Conservation (phyloP, 371 early-diverging fungal genomes). For the Umbelopsis sp. region DNA sequence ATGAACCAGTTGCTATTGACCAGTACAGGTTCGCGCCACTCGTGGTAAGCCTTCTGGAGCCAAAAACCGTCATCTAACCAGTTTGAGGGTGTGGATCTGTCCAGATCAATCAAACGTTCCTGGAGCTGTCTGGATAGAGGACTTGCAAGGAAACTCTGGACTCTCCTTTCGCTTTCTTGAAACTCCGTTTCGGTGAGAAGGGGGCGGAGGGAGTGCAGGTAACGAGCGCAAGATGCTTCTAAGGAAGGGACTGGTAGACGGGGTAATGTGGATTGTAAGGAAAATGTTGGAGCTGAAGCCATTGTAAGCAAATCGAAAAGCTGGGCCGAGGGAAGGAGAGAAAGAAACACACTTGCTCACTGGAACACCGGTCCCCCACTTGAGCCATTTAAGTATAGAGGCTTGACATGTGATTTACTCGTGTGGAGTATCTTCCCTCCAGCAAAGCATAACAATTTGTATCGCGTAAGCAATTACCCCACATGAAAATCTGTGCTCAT, state of each 20-base stretch:
- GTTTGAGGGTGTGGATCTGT: slow-evolving; percentile 64
- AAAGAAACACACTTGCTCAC: too few relatives aligned
- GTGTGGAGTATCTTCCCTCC: background rate
- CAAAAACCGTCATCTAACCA: slow-evolving; percentile 95
- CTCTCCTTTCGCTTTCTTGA: slow-evolving; percentile 33
- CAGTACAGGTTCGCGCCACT: slow-evolving; percentile 86
- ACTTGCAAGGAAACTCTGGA: slow-evolving; percentile 37
- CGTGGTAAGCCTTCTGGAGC: slow-evolving; percentile 86
- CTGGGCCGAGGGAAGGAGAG: background rate
- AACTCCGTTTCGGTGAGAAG: slow-evolving; percentile 47
- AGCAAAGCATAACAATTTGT: too few relatives aligned
- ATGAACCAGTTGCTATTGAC: slow-evolving; percentile 94
- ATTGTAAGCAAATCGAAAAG: background rate
- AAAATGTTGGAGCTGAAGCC: slow-evolving; percentile 55
- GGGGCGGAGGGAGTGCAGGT: slow-evolving; percentile 71
- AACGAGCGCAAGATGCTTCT: slow-evolving; percentile 71
- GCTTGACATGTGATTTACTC: slow-evolving; percentile 2
- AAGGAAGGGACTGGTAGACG: slow-evolving; percentile 85
- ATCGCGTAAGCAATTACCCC: background rate
- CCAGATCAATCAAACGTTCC: slow-evolving; percentile 63
- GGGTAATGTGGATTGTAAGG: slow-evolving; percentile 74
- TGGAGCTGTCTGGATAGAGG: slow-evolving; percentile 45
- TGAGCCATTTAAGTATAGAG: background rate
- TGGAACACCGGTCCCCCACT: background rate
- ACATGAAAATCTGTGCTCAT: background rate